phyloP scores from a whole-genome alignment of 352 stramenopile genomes.

The Pythium pyrilobum region DNA sequence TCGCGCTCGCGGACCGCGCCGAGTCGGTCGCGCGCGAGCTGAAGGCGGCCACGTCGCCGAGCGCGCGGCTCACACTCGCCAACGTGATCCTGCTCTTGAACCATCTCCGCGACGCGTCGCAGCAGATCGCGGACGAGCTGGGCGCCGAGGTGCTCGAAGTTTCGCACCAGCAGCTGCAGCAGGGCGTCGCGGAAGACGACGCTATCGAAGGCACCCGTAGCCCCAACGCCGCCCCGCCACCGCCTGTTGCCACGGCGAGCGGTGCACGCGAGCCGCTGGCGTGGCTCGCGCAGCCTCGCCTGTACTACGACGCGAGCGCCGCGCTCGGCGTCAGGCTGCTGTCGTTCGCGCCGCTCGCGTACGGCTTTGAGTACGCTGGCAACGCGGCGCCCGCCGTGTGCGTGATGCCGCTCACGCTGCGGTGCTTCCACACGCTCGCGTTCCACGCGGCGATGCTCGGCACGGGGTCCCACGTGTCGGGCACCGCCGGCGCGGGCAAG shows the following conservation, averaged over 20 bases:
- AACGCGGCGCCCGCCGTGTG: slow-evolving; percentile 37
- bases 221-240: no score
- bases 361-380: slow-evolving; percentile 70
- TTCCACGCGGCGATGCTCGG: slow-evolving; percentile 30
- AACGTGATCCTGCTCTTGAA: slow-evolving; percentile 47
- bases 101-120: slow-evolving; percentile 54
- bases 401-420: slow-evolving; percentile 49
- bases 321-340: slow-evolving; percentile 43
- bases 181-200: no score
- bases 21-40: slow-evolving; percentile 40
- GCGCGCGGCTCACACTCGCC: slow-evolving; percentile 26
- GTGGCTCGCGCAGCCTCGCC: slow-evolving; percentile 61
- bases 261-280: slow-evolving; percentile 17
- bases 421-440: slow-evolving; percentile 52
- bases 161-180: no score
- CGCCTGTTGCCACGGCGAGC: no score
- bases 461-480: slow-evolving; percentile 37
- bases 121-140: slow-evolving; percentile 25
- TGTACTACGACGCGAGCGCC: slow-evolving; percentile 55
- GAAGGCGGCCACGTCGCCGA: slow-evolving; percentile 34
- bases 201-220: no score
- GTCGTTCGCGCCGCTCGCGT: slow-evolving; percentile 37
- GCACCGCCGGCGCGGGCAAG: slow-evolving; percentile 37
- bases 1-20: slow-evolving; percentile 28
- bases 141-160: no score